Base-by-base conservation (phyloP, 2,329 filamentous ascomycete genomes). In the Ophidiomyces ophidiicola region DNA sequence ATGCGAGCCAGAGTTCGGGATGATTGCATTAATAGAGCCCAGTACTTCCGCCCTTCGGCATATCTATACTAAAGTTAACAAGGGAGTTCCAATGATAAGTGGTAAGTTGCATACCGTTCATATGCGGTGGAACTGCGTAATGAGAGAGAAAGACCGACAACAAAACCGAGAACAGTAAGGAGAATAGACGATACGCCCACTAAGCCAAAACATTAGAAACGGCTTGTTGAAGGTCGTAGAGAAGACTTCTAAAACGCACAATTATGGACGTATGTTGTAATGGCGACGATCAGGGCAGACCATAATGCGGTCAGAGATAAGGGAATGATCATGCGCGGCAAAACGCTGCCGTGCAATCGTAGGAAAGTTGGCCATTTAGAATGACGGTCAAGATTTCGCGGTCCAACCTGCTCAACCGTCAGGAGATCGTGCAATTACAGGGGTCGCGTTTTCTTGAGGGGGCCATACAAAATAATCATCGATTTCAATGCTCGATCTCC, bases 91-190 rank as follows among this genome's bases (percentile, higher is more conserved):
- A 4, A 14, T 17, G 6, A 6, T 21, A 11, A 8, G 3, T 20
- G 8, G 19, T 12, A 3, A 12, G 17, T 18, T n/a, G n/a, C 33
- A 24, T 59, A 68, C 50, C 80, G 73, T 60, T 87, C 82, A 50
- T 87, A 87, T 6, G 82, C 82, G 5, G 80, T 83, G 2, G 79
- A 78, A 46, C 72, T 82, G 43, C 82, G 76, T 63, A 87, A 85
- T 1, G 80, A 84, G 23, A 87, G 69, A n/a, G 78, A 72, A 43
- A 87, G 63, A 72, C 78, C 78, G 56, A 87, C 80, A 44, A 87
- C 78, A 63, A 87, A 86, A 78, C 82, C 82, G 31, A 81, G 72
- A 37, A 87, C 76, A 1, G 81, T 86, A 38, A 87, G 68, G 14
- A 86, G 66, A 21, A 84, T 69, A n/a, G 44, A 44, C 6, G 43